Base-by-base conservation (phyloP, 306 rosid genomes). In the Urtica urens region DNA sequence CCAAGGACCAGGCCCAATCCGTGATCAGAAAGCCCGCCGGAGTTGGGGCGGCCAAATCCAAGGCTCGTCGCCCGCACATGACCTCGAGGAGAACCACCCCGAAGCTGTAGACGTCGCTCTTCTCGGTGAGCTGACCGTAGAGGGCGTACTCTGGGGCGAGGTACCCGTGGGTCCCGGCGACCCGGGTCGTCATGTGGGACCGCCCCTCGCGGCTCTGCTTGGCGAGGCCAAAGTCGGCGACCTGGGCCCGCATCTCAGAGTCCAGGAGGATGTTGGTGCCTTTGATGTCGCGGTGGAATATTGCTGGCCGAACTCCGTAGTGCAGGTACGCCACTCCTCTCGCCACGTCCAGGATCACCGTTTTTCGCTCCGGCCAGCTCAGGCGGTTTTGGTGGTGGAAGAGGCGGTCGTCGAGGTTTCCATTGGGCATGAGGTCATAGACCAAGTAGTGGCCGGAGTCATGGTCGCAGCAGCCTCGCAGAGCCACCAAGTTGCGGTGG, bases 111-210 rank as follows among this genome's bases (percentile, higher is more conserved):
- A 92, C 96, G 61, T 92, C 99, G 34, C 99, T 92, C 61, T 92
- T 92, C 81, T 92, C 99, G 0, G 99, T 92, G 13, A 92, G 71
- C 53, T 92, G 99, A 46, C 99, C 99, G 16, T 92, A 92, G 4
- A 92, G 81, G 0, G 99, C 99, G 15, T 92, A 92, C 52, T 85
- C 99, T 0, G 99, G 99, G 30, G 96, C 96, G 16, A 92, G 52
- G 72, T 92, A 92, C 18, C 99, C 99, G 12, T 90, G 99, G 55
- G 99, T 85, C 40, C 99, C 99, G 7, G 99, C 99, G 42, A 90
- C 99, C 64, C 99, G 73, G 8, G 99, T 90, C 15, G 99, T 82
- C 49, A 90, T 87, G 82, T 90, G 95, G 62, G 99, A 90, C 70
- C 85, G 94, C 14, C 99, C 99, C 58, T 90, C 95, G 75, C 73